Evolutionary conservation across 2,329 filamentous ascomycete genomes (phyloP).

Genomic region (Botrytis fragariae): DNA sequence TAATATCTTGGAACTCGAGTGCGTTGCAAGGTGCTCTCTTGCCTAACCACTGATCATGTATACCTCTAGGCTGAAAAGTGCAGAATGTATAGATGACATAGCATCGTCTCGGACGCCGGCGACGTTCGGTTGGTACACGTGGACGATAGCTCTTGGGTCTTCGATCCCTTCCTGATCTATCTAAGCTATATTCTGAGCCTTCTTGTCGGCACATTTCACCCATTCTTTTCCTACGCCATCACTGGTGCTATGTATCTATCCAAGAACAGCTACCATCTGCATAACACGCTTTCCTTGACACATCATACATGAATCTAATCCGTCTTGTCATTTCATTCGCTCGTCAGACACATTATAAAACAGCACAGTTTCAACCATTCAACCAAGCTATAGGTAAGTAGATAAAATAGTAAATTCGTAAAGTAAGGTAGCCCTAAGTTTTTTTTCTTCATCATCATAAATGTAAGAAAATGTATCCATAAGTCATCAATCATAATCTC

Average conservation of each 20-base stretch:
- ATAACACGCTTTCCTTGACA: neutral
- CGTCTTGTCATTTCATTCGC: neutral
- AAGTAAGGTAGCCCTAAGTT: slow-evolving; percentile 15
- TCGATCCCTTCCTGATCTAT: neutral
- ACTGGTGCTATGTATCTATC: neutral
- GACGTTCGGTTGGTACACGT: neutral
- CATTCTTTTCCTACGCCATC: neutral
- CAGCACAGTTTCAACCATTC: neutral
- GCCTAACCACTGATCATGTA: neutral
- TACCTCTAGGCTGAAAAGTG: neutral
- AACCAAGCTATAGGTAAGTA: neutral
- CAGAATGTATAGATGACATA: neutral
- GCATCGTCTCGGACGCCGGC: neutral
- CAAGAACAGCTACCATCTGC: neutral
- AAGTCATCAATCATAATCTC: neutral
- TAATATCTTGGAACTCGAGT: neutral
- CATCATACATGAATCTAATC: neutral
- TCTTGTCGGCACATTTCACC: neutral
- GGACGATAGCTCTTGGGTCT: neutral
- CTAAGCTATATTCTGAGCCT: neutral
- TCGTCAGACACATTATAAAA: neutral
- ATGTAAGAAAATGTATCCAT: neutral
- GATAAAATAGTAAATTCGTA: slow-evolving; percentile 5
- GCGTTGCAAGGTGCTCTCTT: neutral
- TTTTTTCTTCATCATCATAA: slow-evolving; percentile 1